These are phyloP conservation scores for Silene vulgaris DNA, from an alignment of 179 eudicot genomes.

Conservation along the genomic window DNA sequence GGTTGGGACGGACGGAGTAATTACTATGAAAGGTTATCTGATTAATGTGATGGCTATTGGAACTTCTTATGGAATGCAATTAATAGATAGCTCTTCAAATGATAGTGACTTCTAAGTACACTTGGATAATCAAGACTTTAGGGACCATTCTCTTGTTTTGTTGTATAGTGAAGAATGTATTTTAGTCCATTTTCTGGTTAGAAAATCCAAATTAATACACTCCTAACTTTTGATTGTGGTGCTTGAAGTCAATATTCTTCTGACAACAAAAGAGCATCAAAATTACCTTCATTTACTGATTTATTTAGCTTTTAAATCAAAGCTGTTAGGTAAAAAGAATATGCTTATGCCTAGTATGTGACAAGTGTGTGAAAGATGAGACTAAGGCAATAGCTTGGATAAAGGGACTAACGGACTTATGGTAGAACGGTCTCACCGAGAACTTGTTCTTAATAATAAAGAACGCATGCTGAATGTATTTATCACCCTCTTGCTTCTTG, in stretches of 20 bases:
- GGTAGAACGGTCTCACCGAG: no score
- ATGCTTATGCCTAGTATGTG: background rate
- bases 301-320: background rate
- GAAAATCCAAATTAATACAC: background rate
- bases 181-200: background rate
- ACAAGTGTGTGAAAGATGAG: background rate
- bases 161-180: conserved; percentile 1
- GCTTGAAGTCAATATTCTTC: background rate
- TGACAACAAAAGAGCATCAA: background rate
- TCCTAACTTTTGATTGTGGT: background rate
- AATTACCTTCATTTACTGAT: conserved; percentile 4
- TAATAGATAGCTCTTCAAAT: background rate
- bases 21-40: background rate
- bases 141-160: conserved; percentile 16
- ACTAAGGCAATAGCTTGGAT: no score
- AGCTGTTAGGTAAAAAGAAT: background rate
- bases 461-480: no score
- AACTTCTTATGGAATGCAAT: conserved; percentile 1
- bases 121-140: conserved; percentile 1
- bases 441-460: no score
- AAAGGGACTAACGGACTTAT: no score
- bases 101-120: conserved; percentile 9
- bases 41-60: background rate
- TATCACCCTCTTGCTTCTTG: no score
- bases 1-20: no score